Evolutionary conservation across 2,329 filamentous ascomycete genomes (phyloP).

Genomic region (Rhynchosporium agropyri): DNA sequence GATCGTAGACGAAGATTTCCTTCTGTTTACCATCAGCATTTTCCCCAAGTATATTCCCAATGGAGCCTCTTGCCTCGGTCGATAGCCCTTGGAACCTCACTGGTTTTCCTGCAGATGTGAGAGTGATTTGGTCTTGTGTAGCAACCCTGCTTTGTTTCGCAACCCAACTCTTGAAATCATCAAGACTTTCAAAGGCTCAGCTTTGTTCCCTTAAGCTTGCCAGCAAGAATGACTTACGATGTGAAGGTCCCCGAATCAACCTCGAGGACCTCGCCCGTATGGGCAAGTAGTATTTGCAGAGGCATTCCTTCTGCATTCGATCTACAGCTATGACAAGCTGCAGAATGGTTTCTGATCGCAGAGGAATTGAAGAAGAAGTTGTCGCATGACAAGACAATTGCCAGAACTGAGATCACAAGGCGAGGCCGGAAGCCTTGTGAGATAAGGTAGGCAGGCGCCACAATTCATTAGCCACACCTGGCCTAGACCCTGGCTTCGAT

Average conservation of each 20-base stretch:
- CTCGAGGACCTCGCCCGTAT: constrained; percentile 84
- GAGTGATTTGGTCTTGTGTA: constrained; percentile 77
- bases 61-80: constrained; percentile 63
- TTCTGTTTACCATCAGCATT: constrained; percentile 54
- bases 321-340: constrained; percentile 38
- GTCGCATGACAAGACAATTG: constrained; percentile 33
- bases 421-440: constrained; percentile 24
- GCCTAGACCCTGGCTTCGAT: neutral
- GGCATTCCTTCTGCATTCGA: constrained; percentile 66
- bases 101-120: constrained; percentile 73
- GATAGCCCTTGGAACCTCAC: constrained; percentile 66
- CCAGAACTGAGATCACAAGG: constrained; percentile 29
- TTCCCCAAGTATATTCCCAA: neutral
- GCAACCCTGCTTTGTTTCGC: constrained; percentile 74
- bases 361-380: constrained; percentile 21
- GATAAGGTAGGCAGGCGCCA: constrained; percentile 5
- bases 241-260: constrained; percentile 75
- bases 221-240: constrained; percentile 57
- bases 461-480: constrained; percentile 16
- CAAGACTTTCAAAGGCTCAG: constrained; percentile 59
- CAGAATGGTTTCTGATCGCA: constrained; percentile 28
- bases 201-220: constrained; percentile 11
- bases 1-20: constrained; percentile 92
- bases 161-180: constrained; percentile 84
- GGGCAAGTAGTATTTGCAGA: constrained; percentile 87